Conservation (phyloP, 805 yeast species). For the Ogataea philodendri region DNA sequence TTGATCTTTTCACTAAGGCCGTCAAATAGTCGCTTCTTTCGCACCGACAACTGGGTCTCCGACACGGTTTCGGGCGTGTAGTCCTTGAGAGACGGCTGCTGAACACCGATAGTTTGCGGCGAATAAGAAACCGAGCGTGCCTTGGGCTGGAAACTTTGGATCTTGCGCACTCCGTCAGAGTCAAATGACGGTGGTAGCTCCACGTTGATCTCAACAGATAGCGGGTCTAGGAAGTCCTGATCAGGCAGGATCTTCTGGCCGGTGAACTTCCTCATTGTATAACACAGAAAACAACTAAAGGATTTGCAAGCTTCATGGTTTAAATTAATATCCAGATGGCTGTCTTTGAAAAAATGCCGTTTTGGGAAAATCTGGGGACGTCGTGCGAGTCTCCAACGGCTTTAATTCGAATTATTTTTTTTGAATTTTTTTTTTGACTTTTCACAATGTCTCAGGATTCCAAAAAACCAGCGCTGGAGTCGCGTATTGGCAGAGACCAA, state of each 20-base stretch:
- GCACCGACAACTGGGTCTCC: too few relatives aligned
- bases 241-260: constrained; percentile 25
- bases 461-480: constrained; percentile 45
- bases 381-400: constrained; percentile 12
- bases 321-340: constrained; percentile 18
- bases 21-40: constrained; percentile 5
- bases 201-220: constrained; percentile 8
- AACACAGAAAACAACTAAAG: too few relatives aligned
- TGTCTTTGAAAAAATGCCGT: constrained; percentile 17
- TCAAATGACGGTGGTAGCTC: constrained; percentile 13
- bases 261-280: constrained; percentile 24
- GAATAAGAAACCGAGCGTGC: constrained; percentile 3
- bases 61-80: too few relatives aligned
- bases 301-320: too few relatives aligned
- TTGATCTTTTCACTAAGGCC: constrained; percentile 3
- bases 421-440: background rate
- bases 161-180: background rate
- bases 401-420: constrained; percentile 6
- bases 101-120: background rate
- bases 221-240: constrained; percentile 25
- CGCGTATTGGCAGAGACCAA: constrained; percentile 75
- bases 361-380: constrained; percentile 23
- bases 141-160: constrained; percentile 1
- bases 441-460: constrained; percentile 10
- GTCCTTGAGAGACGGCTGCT: too few relatives aligned